Evolutionary conservation across 2,329 filamentous ascomycete genomes (phyloP), one percentile per base, ranked within the genome.

Genomic region (Penicillium paneum): DNA sequence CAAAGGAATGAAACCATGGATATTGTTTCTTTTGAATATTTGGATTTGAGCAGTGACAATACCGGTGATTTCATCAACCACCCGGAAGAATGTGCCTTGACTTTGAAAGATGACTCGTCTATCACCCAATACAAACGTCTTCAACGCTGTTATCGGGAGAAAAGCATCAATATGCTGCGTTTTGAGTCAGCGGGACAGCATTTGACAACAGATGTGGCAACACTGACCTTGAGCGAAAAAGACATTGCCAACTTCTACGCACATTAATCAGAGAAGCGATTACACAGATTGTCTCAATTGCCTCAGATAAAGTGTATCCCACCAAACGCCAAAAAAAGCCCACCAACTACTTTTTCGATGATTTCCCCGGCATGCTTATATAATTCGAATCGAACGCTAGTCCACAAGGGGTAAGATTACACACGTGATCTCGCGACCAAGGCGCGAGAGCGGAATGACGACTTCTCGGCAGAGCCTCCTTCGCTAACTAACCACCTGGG

Each of bases 131-230:
- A 61, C 57, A 49, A 75, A 52, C 26, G 64, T 64, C 60, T 69
- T 68, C 35, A 78, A 60, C 42, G 73, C 72, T 55, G 74, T 74
- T 57, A 77, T 69, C 31, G 76, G 76, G 38, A 78, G 69, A 65
- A 72, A 75, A 61, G 71, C 67, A 66, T 74, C 73, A 62, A 73
- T 60, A 58, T 73, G 71, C 74, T 76, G 53, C 26, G 29, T 34
- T 53, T 59, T 31, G 45, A 59, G 63, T 71, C 62, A 70, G 66
- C 49, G 45, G 32, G 41, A 50, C 42, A 44, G 19, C 52, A 5
- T 29, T 43, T 52, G 12, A 36, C 19, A 35, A 40, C 46, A 39
- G 19, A 29, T 41, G 24, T 36, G 2, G 11, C 26, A 24, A 40
- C 32, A 68, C 68, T 60, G n/a, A 71, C 69, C 67, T 70, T 60